Conservation (phyloP, 2,329 filamentous ascomycete genomes). For the Xylaria arbuscula region DNA sequence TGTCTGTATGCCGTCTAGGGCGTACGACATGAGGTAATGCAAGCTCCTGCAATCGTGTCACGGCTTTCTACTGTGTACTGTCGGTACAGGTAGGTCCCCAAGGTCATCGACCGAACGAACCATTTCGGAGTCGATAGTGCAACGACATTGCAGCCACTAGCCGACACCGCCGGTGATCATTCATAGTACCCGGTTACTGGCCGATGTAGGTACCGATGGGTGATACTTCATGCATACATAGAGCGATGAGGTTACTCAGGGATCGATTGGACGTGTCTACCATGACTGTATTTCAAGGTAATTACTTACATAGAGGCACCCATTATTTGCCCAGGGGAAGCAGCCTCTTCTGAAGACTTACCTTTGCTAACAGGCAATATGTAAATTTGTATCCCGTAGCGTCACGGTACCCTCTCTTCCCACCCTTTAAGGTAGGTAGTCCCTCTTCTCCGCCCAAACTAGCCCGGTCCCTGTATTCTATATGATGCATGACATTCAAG, state of each 20-base stretch:
- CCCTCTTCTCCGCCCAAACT: constrained; percentile 3
- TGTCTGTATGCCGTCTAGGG: background rate
- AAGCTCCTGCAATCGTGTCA: constrained; percentile 20
- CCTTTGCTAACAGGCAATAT: background rate
- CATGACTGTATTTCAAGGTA: background rate
- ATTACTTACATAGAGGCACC: too few species aligned
- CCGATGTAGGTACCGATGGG: background rate
- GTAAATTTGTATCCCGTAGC: background rate
- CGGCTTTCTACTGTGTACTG: background rate
- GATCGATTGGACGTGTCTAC: background rate
- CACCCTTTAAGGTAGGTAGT: background rate
- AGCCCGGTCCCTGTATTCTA: constrained; percentile 14
- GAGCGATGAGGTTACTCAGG: constrained; percentile 1
- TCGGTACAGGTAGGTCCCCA: background rate
- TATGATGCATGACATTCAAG: constrained; percentile 32
- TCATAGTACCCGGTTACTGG: background rate
- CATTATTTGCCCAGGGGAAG: too few species aligned
- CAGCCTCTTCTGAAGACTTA: background rate
- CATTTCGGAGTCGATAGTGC: constrained; percentile 16
- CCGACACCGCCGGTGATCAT: constrained; percentile 3
- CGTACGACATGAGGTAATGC: constrained; percentile 9
- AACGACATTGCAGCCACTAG: constrained; percentile 8
- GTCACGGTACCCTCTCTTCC: too few species aligned
- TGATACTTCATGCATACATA: background rate
- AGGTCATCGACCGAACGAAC: constrained; percentile 6